phyloP scores from a whole-genome alignment of 805 yeast genomes.

The Schwanniomyces polymorphus region DNA sequence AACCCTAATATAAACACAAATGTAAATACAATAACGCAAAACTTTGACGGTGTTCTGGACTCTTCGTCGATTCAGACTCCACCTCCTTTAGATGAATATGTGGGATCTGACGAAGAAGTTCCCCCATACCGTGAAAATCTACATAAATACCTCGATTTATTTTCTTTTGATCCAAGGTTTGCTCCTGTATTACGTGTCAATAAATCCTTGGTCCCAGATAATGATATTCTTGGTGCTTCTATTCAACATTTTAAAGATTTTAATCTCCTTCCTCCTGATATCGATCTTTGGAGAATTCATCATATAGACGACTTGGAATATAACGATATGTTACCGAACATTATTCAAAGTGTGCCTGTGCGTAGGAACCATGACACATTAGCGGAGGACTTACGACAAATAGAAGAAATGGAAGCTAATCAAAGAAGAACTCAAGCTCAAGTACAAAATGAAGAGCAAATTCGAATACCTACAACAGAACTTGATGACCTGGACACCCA shows the following conservation, averaged over 20 bases:
- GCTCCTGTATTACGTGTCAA: conserved; percentile 24
- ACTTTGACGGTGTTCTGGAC: neutral
- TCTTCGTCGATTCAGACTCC: neutral
- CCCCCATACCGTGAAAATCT: conserved; percentile 26
- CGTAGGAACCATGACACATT: neutral
- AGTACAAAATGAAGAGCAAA: neutral
- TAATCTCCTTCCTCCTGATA: conserved; percentile 20
- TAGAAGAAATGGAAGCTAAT: neutral
- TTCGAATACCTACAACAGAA: neutral
- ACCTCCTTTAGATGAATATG: conserved; percentile 8
- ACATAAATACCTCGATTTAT: conserved; percentile 22
- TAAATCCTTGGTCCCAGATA: conserved; percentile 13
- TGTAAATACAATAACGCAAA: neutral
- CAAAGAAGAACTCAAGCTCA: neutral
- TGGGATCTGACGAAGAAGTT: conserved; percentile 12
- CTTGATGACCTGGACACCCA: conserved; percentile 5
- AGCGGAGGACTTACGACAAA: neutral
- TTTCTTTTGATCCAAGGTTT: conserved; percentile 28
- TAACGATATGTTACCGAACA: conserved; percentile 20
- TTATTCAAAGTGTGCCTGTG: conserved; percentile 6
- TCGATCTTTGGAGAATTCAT: conserved; percentile 24
- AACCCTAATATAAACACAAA: neutral
- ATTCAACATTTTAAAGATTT: conserved; percentile 18
- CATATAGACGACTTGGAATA: conserved; percentile 27
- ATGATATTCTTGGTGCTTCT: conserved; percentile 5